Evolutionary conservation across 495 filamentous ascomycete species (phyloP).

Genomic region (Neurospora hispaniola): DNA sequence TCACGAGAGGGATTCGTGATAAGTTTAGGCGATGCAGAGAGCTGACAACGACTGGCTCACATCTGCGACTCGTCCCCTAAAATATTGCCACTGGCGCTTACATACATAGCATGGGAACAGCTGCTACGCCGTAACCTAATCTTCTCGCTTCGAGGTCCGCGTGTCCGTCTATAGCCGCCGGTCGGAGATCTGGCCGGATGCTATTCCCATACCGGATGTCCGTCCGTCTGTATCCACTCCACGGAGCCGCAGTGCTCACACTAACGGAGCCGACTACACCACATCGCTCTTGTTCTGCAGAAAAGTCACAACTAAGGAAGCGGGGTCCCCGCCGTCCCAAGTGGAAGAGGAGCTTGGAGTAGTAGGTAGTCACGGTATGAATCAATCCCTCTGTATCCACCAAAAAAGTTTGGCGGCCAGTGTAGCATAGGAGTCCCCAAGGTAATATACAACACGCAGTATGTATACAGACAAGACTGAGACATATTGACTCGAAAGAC

Average conservation of each 20-base stretch:
- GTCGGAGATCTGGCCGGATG: not conserved
- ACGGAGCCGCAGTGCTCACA: not conserved
- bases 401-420: not conserved
- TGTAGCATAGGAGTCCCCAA: not conserved
- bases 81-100: not conserved
- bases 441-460: not conserved
- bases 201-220: not conserved
- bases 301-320: not conserved
- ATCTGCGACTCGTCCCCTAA: not conserved
- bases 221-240: not conserved
- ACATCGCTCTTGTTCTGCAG: not conserved
- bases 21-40: not conserved
- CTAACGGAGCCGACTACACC: not conserved
- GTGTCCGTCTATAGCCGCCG: not conserved
- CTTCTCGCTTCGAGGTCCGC: not conserved
- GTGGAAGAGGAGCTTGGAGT: not conserved
- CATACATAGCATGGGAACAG: not conserved
- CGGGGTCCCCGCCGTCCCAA: not conserved
- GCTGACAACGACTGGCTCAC: not conserved
- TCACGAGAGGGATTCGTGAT: not conserved
- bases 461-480: not conserved
- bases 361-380: not conserved
- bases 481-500: not conserved
- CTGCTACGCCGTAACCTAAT: not conserved
- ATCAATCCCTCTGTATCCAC: not conserved